These are phyloP conservation scores for Periconia digitata DNA, from an alignment of 2,329 filamentous ascomycete species.

Conservation along the genomic window DNA sequence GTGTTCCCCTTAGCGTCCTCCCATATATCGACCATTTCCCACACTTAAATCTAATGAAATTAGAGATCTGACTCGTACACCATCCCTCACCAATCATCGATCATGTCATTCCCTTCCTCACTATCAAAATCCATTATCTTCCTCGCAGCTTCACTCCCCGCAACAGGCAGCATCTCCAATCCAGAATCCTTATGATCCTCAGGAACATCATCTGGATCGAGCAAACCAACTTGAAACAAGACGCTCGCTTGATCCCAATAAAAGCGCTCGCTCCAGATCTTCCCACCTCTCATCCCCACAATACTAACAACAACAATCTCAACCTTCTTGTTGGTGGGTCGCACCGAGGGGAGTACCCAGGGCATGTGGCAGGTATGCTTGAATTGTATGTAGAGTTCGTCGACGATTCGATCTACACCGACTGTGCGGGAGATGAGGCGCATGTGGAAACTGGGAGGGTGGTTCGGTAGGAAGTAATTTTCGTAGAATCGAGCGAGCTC, in stretches of 20 bases:
- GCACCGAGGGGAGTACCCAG: conserved; percentile 62
- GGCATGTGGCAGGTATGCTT: conserved; percentile 58
- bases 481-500: conserved; percentile 56
- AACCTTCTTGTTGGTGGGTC: conserved; percentile 58
- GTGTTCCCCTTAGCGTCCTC: too few relatives aligned
- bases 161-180: conserved; percentile 50
- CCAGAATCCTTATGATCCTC: conserved; percentile 47
- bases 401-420: conserved; percentile 61
- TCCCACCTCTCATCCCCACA: conserved; percentile 56
- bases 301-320: conserved; percentile 61
- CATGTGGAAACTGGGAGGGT: conserved; percentile 53
- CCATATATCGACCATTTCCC: too few relatives aligned
- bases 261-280: conserved; percentile 58
- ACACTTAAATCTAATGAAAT: too few relatives aligned
- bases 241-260: conserved; percentile 67
- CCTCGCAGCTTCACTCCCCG: conserved; percentile 49
- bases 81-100: conserved; percentile 46
- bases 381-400: conserved; percentile 61
- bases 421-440: conserved; percentile 60
- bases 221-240: conserved; percentile 59
- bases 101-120: conserved; percentile 49
- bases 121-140: conserved; percentile 50
- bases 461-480: conserved; percentile 55
- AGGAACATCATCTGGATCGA: conserved; percentile 59
- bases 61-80: too few relatives aligned